Evolutionary conservation across 306 rosid species (phyloP).

Genomic region (Cucumis melo): DNA sequence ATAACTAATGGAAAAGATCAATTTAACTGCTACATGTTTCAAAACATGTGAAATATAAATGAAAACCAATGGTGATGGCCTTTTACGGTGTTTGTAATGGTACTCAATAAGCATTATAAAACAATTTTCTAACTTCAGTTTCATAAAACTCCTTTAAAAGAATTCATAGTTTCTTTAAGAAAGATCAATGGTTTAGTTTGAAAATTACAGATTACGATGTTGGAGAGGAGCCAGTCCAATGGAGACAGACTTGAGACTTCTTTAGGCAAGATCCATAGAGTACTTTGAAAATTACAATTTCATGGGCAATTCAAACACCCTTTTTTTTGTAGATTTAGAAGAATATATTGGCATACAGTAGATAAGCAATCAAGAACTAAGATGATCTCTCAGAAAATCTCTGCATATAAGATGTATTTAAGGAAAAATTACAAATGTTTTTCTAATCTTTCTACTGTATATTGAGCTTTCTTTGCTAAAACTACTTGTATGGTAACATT

Average conservation of each 20-base stretch:
- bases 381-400: neutral
- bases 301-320: no score
- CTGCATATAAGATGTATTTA: neutral
- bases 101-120: neutral
- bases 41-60: neutral
- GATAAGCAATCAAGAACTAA: neutral
- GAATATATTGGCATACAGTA: neutral
- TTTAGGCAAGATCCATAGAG: no score
- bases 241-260: no score
- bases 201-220: no score
- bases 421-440: neutral
- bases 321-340: neutral
- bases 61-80: neutral
- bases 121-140: neutral
- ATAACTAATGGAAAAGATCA: neutral
- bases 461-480: conserved; percentile 13
- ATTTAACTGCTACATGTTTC: neutral
- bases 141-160: neutral
- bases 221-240: no score
- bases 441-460: conserved; percentile 10
- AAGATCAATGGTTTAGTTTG: no score
- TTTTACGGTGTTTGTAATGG: neutral
- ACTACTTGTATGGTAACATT: conserved; percentile 14
- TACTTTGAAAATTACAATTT: no score
- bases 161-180: no score